Conservation (phyloP, 1,284 basidiomycete genomes). For the Leccinum angustisporum region DNA sequence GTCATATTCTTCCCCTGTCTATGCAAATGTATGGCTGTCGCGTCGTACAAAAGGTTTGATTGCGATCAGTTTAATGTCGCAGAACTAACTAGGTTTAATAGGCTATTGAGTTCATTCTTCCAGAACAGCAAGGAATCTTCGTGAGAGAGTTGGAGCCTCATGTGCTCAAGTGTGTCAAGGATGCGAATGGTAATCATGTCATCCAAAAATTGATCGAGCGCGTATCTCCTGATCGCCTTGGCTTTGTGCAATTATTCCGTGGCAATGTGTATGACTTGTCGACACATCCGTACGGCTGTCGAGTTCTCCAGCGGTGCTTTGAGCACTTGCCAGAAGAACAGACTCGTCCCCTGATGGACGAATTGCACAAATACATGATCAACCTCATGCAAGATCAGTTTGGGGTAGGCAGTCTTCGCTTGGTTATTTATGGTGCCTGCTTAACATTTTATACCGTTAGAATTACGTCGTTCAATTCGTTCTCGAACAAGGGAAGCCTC, state of each 20-base stretch:
- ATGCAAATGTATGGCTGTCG: slow-evolving; percentile 96
- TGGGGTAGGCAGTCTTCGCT: slow-evolving; percentile 54
- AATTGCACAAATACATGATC: slow-evolving; percentile 73
- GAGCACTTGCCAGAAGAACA: slow-evolving; percentile 78
- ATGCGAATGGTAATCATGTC: slow-evolving; percentile 96
- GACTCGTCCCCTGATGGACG: slow-evolving; percentile 77
- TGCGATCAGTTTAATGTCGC: slow-evolving; percentile 3
- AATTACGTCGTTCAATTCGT: slow-evolving; percentile 97
- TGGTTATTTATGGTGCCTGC: not conserved
- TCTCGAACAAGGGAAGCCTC: slow-evolving; percentile 73
- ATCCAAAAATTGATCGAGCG: slow-evolving; percentile 84
- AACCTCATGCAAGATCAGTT: slow-evolving; percentile 86
- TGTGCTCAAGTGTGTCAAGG: slow-evolving; percentile 86
- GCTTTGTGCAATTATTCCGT: slow-evolving; percentile 76
- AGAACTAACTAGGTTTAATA: slow-evolving; percentile 33
- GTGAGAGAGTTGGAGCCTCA: slow-evolving; percentile 82
- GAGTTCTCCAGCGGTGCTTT: slow-evolving; percentile 92
- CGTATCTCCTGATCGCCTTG: slow-evolving; percentile 75
- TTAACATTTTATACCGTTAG: slow-evolving; percentile 39
- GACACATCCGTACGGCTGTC: slow-evolving; percentile 92
- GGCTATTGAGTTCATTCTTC: slow-evolving; percentile 83
- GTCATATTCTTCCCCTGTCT: slow-evolving; percentile 76
- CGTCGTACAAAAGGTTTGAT: slow-evolving; percentile 78
- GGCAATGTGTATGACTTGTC: slow-evolving; percentile 85
- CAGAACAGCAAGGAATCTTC: slow-evolving; percentile 75